Evolutionary conservation across 2,329 filamentous ascomycete genomes (phyloP), one percentile per base, ranked within the genome.

Genomic region (Exophiala phaeomuriformis): DNA sequence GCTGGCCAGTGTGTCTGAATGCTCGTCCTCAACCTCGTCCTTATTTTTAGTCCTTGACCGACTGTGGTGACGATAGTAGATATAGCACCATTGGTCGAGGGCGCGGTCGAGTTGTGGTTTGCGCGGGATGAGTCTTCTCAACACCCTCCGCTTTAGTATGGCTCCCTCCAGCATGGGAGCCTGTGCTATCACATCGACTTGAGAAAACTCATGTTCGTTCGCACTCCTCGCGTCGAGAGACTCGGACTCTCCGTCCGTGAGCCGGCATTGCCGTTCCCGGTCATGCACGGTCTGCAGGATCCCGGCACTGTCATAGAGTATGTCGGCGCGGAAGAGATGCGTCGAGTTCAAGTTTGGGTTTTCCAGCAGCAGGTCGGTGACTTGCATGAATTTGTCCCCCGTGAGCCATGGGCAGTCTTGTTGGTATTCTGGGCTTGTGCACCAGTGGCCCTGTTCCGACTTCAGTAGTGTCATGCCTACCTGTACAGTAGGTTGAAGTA

Each of bases 81-180:
- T 79, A 51, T 88, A 78, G 67, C 89, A 95, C 1, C 89, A 95
- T 69, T 97, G 91, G 53, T 89, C 78, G 58, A 96, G 69, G 1
- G 85, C 77, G 19, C 75, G 73, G 68, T 97, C 91, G 29, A 91
- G 73, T 51, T 83, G 77, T 2, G 83, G 81, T 68, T 95, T 95
- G 47, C 91, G 78, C 2, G 91, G 91, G 44, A 96, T 83, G 63
- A 96, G 73, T 56, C 78, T 84, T 55, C 90, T 79, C 5, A 95
- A 79, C 19, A 95, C 75, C 1, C 82, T 82, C 60, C 84, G 82
- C 28, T 77, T 74, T 32, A 82, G 72, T 4, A 59, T 48, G 44
- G 71, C 71, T 4, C 64, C 66, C 4, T 62, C 19, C 30, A 71
- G 56, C 10, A 53, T 53, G 19, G 55, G 61, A 9, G 65, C 60